Conservation (phyloP, 768 basidiomycete genomes). For the Lentinus tigrinus region DNA sequence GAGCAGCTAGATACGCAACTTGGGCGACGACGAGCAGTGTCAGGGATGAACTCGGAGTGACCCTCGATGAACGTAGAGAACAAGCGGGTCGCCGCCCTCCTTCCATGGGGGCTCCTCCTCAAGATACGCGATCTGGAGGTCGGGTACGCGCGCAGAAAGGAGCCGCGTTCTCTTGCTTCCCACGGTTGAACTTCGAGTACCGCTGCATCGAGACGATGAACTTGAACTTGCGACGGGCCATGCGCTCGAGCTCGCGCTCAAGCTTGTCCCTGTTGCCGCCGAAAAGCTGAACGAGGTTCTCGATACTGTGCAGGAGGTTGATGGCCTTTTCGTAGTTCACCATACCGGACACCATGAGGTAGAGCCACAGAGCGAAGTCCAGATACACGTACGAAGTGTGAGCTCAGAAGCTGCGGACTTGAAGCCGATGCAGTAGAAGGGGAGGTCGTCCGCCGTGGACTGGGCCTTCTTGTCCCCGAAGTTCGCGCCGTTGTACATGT, state of each 20-base stretch:
- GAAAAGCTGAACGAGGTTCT: slow-evolving; percentile 97
- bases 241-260: slow-evolving; percentile 94
- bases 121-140: slow-evolving; percentile 96
- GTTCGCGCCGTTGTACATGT: slow-evolving; percentile 74
- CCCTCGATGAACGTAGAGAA: slow-evolving; percentile 98
- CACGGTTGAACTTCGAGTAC: slow-evolving; percentile 99
- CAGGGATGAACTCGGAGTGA: slow-evolving; percentile 91
- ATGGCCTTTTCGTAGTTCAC: slow-evolving; percentile 99
- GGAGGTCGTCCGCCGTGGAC: slow-evolving; percentile 87
- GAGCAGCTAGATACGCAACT: slow-evolving; percentile 97
- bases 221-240: slow-evolving; percentile 98
- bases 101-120: slow-evolving; percentile 94
- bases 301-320: slow-evolving; percentile 98
- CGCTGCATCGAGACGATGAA: slow-evolving; percentile 99
- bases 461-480: slow-evolving; percentile 81
- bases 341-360: slow-evolving; percentile 98
- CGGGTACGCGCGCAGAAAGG: slow-evolving; percentile 97
- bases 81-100: slow-evolving; percentile 94
- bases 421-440: slow-evolving; percentile 98
- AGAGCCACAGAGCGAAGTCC: slow-evolving; percentile 96
- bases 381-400: slow-evolving; percentile 96
- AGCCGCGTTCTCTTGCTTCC: slow-evolving; percentile 99
- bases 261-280: slow-evolving; percentile 97
- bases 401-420: slow-evolving; percentile 99
- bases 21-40: slow-evolving; percentile 91